Conservation (phyloP, 2,329 filamentous ascomycete species). For the Xylariaceae sp. region DNA sequence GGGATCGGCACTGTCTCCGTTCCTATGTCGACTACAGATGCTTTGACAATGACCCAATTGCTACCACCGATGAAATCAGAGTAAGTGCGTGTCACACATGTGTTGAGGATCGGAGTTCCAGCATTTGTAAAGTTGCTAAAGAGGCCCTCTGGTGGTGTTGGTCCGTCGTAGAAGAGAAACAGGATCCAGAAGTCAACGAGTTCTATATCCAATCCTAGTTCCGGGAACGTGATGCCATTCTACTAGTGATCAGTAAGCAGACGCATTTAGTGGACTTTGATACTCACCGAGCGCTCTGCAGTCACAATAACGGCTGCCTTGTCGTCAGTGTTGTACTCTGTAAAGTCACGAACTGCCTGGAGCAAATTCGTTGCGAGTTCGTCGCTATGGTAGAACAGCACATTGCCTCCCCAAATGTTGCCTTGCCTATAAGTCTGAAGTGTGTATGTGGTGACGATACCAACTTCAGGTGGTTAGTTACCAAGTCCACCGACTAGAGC, state of each 20-base stretch:
- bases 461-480: constrained; percentile 28
- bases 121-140: constrained; percentile 55
- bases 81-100: constrained; percentile 44
- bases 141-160: constrained; percentile 43
- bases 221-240: constrained; percentile 15
- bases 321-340: constrained; percentile 53
- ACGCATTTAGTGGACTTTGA: too few species aligned
- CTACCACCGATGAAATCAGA: constrained; percentile 43
- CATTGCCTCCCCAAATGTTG: constrained; percentile 42
- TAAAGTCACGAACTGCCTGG: constrained; percentile 50
- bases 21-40: constrained; percentile 32
- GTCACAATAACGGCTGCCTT: constrained; percentile 59
- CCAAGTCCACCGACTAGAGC: not conserved
- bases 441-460: constrained; percentile 43
- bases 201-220: constrained; percentile 25
- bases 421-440: constrained; percentile 40
- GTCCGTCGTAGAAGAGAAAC: constrained; percentile 61
- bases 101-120: constrained; percentile 35
- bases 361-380: constrained; percentile 37
- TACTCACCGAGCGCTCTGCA: constrained; percentile 34
- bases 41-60: constrained; percentile 37
- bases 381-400: constrained; percentile 32
- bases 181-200: constrained; percentile 53
- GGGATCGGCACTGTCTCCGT: constrained; percentile 37
- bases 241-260: constrained; percentile 14